Base-by-base conservation (phyloP, 306 rosid genomes). In the Cucurbita maxima region DNA sequence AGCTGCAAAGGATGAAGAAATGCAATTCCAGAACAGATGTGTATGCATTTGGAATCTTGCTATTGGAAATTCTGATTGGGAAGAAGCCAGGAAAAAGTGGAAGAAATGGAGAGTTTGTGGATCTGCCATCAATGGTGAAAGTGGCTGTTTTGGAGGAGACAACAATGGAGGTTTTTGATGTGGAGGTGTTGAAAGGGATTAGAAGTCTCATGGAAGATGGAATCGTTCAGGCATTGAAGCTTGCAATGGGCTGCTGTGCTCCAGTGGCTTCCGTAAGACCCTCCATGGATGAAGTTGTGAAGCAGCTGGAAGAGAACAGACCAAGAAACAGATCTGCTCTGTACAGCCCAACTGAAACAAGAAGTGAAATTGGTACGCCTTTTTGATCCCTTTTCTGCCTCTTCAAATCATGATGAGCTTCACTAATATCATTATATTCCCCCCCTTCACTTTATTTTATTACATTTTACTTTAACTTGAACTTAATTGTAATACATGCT, bases 211-310 rank as follows among this genome's bases (percentile, higher is more conserved):
- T 91, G 97, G 99, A 95, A 76, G 99, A 95, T 53, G 99, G 99
- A 18, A 69, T 95, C 82, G 78, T 95, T 54, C 97, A 95, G 47
- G 96, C 96, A 15, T 72, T 95, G 85, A 95, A 91, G 83, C 89
- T 95, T 16, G 99, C 97, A 58, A 95, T 95, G 99, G 99, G 99
- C 10, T 95, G 99, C 76, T 95, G 99, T 75, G 97, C 99, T 44
- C 99, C 99, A 4, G 97, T 95, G 75, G 90, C 92, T 47, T 76
- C 97, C 0, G 97, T 95, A 57, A 89, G 99, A 79, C 99, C 99
- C 3, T 79, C 86, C 83, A 94, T 94, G 96, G 96, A 94, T 5
- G 99, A 95, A 81, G 91, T 95, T 73, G 96, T 95, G 82, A 88
- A 90, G 88, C 97, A 95, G 76, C 84, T 95, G 86, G 99, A 95